Evolutionary conservation across 148 eudicot species (phyloP).

Genomic region (Cornus suecica): DNA sequence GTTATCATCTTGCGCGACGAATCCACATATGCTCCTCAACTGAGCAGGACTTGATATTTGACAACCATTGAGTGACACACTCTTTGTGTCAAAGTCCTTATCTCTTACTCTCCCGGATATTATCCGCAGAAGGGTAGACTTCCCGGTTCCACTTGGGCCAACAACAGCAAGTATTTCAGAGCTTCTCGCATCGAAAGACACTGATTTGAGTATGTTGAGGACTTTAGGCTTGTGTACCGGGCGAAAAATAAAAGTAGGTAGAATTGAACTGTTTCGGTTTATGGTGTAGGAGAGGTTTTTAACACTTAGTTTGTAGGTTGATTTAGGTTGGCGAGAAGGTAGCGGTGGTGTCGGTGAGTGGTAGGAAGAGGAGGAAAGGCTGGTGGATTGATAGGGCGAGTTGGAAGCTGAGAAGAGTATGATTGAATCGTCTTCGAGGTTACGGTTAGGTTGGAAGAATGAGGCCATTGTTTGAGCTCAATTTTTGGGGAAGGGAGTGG

Average conservation of each 20-base stretch:
- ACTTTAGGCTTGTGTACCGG: constrained; percentile 33
- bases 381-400: constrained; percentile 56
- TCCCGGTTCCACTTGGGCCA: constrained; percentile 97
- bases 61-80: constrained; percentile 43
- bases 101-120: constrained; percentile 66
- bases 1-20: constrained; percentile 87
- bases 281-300: constrained; percentile 75
- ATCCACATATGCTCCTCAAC: constrained; percentile 68
- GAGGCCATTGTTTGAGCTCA: constrained; percentile 35
- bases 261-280: constrained; percentile 26
- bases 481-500: not conserved
- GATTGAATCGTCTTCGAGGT: constrained; percentile 53
- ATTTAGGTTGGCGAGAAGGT: constrained; percentile 16
- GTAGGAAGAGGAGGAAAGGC: constrained; percentile 67
- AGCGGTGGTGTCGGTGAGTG: constrained; percentile 32
- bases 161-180: constrained; percentile 75
- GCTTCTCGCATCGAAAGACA: constrained; percentile 60
- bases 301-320: constrained; percentile 42
- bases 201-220: constrained; percentile 61
- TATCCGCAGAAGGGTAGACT: constrained; percentile 65
- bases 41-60: constrained; percentile 49
- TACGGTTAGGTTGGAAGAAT: constrained; percentile 43
- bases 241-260: not conserved
- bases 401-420: constrained; percentile 60
- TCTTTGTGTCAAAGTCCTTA: constrained; percentile 44